These are phyloP conservation scores for Anethum foeniculum DNA, from an alignment of 140 eudicot species.

Conservation along the genomic window DNA sequence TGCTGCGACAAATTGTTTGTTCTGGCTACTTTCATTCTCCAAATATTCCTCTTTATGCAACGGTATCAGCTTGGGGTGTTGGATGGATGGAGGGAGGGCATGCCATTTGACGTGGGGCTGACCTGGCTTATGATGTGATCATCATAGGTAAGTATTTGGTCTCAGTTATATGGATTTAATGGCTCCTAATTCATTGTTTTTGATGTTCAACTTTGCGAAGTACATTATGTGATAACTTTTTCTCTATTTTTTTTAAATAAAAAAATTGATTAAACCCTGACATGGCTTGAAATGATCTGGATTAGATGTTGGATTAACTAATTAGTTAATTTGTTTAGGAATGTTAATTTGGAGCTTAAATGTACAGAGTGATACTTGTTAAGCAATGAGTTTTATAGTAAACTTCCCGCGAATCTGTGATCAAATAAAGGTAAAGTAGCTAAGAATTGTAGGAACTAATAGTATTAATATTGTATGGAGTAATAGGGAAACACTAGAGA, in stretches of 20 bases:
- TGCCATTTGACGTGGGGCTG: constrained; percentile 22
- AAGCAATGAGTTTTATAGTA: neutral
- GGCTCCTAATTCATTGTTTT: constrained; percentile 17
- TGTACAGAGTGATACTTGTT: neutral
- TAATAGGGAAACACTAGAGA: neutral
- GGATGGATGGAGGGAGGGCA: constrained; percentile 23
- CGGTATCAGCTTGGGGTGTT: constrained; percentile 25
- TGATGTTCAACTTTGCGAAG: neutral
- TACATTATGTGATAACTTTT: constrained; percentile 12
- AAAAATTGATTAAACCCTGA: neutral
- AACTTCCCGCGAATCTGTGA: neutral
- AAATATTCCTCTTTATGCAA: constrained; percentile 21
- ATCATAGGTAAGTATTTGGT: constrained; percentile 49
- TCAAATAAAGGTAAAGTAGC: neutral
- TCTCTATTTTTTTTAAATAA: neutral
- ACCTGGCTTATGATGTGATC: constrained; percentile 27
- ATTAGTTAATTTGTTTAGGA: neutral
- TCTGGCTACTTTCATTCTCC: neutral
- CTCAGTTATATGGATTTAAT: constrained; percentile 33
- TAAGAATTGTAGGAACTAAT: neutral
- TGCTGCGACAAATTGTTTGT: constrained; percentile 25
- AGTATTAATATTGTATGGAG: neutral
- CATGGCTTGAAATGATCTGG: neutral
- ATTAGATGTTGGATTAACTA: neutral
- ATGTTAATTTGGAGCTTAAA: neutral